Evolutionary conservation across 1,284 basidiomycete species (phyloP).

Genomic region (Boletus holoroseus): DNA sequence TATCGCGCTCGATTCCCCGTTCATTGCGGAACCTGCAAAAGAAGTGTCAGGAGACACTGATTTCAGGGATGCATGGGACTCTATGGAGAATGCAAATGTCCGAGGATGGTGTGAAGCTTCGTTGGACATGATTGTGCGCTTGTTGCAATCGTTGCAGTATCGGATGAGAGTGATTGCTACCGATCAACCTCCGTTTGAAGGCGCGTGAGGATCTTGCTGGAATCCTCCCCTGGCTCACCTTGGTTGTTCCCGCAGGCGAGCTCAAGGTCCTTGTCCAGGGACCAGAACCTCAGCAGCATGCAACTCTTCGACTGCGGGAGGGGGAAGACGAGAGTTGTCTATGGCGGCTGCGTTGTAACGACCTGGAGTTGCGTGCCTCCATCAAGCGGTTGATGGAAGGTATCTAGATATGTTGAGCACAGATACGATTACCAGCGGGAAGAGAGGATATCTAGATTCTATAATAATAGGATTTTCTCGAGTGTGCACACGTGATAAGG

Average conservation of each 20-base stretch:
- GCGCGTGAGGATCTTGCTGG: slow-evolving; percentile 32
- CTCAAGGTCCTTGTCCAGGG: slow-evolving; percentile 51
- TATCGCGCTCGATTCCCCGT: slow-evolving; percentile 66
- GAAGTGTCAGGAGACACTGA: slow-evolving; percentile 31
- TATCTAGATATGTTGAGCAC: background rate
- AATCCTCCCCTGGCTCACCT: background rate
- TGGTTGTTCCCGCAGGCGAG: slow-evolving; percentile 44
- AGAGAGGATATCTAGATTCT: too few relatives aligned
- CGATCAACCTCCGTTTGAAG: slow-evolving; percentile 55
- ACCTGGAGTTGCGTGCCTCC: slow-evolving; percentile 35
- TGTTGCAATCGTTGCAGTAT: slow-evolving; percentile 45
- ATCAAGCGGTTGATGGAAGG: slow-evolving; percentile 39
- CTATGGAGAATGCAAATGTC: slow-evolving; percentile 40
- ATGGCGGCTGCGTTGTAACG: slow-evolving; percentile 61
- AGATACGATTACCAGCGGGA: too few relatives aligned
- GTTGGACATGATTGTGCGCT: slow-evolving; percentile 47
- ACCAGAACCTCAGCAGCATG: slow-evolving; percentile 24
- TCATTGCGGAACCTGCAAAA: slow-evolving; percentile 43
- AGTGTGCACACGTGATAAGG: background rate
- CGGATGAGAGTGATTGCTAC: slow-evolving; percentile 47
- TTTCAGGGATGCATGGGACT: slow-evolving; percentile 55
- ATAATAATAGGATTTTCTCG: too few relatives aligned
- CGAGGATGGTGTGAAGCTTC: slow-evolving; percentile 64
- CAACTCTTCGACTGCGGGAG: slow-evolving; percentile 52
- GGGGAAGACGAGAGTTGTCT: slow-evolving; percentile 66